Conservation (phyloP, 768 basidiomycete genomes). For the Lactifluus echinatus region DNA sequence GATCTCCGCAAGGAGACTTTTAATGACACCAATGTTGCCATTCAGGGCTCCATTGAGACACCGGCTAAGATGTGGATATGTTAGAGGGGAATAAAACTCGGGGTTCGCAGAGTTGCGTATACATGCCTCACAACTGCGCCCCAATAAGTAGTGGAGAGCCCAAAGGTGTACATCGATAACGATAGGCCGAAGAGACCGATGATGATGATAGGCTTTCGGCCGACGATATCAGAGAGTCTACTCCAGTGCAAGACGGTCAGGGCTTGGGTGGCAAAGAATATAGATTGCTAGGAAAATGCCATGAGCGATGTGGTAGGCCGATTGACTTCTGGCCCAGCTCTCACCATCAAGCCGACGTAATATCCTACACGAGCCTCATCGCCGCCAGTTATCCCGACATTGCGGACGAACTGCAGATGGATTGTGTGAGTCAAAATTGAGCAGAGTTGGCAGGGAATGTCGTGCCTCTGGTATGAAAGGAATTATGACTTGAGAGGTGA, state of each 20-base stretch:
- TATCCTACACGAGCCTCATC: constrained; percentile 65
- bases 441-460: background rate
- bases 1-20: constrained; percentile 67
- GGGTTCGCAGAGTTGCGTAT: background rate
- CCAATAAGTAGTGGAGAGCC: constrained; percentile 61
- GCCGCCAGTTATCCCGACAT: constrained; percentile 59
- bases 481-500: constrained; percentile 67
- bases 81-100: background rate
- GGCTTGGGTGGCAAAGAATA: constrained; percentile 70
- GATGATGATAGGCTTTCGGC: constrained; percentile 69
- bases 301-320: constrained; percentile 3
- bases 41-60: constrained; percentile 65
- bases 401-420: constrained; percentile 54
- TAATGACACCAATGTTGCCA: constrained; percentile 62
- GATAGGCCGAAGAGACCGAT: constrained; percentile 56
- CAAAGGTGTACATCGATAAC: constrained; percentile 65
- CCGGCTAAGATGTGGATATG: constrained; percentile 41
- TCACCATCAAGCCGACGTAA: constrained; percentile 69
- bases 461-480: constrained; percentile 29
- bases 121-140: constrained; percentile 43
- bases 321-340: too few relatives aligned
- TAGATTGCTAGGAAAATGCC: constrained; percentile 46
- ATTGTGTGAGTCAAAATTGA: background rate
- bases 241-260: constrained; percentile 70
- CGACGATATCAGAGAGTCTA: constrained; percentile 59